Percentiles rank a stretch among this genome's conserved stretches.
phyloP scores from a whole-genome alignment of 2,329 filamentous ascomycete genomes.

The Aspergillus sclerotialis region DNA sequence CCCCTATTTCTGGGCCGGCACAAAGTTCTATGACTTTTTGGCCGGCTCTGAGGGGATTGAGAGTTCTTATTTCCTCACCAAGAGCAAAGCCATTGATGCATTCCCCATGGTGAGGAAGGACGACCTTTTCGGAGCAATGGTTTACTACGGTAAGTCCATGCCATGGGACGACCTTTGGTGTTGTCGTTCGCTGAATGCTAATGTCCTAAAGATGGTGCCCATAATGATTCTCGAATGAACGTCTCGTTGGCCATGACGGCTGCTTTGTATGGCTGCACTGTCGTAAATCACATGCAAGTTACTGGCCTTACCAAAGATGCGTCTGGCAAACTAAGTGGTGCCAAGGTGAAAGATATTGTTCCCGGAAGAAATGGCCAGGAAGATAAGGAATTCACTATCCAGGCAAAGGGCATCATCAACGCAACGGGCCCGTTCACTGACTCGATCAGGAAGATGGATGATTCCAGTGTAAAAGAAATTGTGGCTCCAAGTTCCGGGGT shows the following conservation, averaged over 20 bases:
- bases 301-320: conserved; percentile 68
- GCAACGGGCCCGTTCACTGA: conserved; percentile 85
- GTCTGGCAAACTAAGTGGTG: conserved; percentile 65
- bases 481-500: conserved; percentile 80
- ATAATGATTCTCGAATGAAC: conserved; percentile 92
- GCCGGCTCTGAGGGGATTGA: conserved; percentile 83
- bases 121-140: conserved; percentile 70
- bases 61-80: conserved; percentile 79
- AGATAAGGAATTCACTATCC: conserved; percentile 60
- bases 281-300: conserved; percentile 78
- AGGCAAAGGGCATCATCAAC: conserved; percentile 77
- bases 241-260: conserved; percentile 82
- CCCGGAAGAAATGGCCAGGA: conserved; percentile 57
- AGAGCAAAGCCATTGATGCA: conserved; percentile 76
- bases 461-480: conserved; percentile 64
- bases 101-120: conserved; percentile 84
- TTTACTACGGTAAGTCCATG: conserved; percentile 63
- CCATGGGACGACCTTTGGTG: not conserved
- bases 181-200: conserved; percentile 5
- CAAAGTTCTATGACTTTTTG: conserved; percentile 77
- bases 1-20: conserved; percentile 64
- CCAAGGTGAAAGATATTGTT: conserved; percentile 64
- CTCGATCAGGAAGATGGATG: conserved; percentile 78
- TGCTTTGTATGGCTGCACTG: conserved; percentile 75
- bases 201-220: conserved; percentile 60